Base-by-base conservation (phyloP, 768 basidiomycete species). In the Amylocystis lapponica region DNA sequence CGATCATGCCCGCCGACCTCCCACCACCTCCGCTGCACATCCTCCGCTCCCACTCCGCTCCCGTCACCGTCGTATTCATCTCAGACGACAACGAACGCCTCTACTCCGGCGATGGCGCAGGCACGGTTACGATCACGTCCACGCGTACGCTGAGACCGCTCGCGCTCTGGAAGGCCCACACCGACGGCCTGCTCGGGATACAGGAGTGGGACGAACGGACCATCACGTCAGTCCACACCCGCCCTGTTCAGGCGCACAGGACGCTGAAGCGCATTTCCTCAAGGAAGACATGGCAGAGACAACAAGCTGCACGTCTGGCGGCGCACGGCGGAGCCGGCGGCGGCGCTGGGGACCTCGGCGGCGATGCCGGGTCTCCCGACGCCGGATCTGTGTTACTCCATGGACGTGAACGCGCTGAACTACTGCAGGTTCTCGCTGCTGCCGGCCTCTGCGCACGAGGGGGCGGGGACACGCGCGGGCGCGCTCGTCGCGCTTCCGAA, bases 391-490 rank as follows among this genome's bases (percentile, higher is more conserved):
- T 58, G 65, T 10, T 84, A 82, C 53, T 84, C 86, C 0, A 65
- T 98, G 60, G 87, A 92, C 55, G 82, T 94, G 46, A 99, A 99
- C 58, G 83, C 95, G 2, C 71, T 98, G 43, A 96, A 95, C 57
- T 97, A 86, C 60, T 98, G 95, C 63, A 79, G 85, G 2, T 93
- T 96, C 63, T 85, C 88, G 6, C 67, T 97, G 3, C 58, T 86
- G 27, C 61, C 55, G 25, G 29, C 53, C 29, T 25, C 41, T 48
- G 52, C 51, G 39, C 35, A 46, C 44, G 7, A 46, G 44, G 30
- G 35, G 53, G 51, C 47, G 54, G 53, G 46, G 21, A 40, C 34
- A 20, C 25, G 53, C 45, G 13, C 43, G 13, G 19, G 35, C 13
- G 82, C 78, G 1, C 64, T 92, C 34, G 59, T 97, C 21, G 90